Percentiles rank a stretch among this genome's conserved stretches.
Evolutionary conservation across 768 basidiomycete genomes (phyloP).

Genomic region (Russula ochroleuca): DNA sequence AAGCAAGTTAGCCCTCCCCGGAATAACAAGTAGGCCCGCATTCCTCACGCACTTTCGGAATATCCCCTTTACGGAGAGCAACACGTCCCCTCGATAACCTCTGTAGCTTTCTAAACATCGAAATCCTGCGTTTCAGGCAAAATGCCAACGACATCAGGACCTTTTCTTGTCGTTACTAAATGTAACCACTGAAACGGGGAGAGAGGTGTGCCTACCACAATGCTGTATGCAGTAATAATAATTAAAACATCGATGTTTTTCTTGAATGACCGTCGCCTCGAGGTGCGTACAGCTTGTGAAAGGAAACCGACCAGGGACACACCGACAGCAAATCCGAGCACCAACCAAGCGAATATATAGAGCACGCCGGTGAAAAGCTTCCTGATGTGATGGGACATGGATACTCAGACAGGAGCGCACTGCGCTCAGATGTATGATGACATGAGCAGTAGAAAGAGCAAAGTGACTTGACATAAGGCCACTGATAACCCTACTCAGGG

Average conservation of each 20-base stretch:
- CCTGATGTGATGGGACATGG: conserved; percentile 15
- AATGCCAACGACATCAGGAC: conserved; percentile 54
- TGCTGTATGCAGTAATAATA: conserved; percentile 64
- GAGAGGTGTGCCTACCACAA: conserved; percentile 49
- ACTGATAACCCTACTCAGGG: conserved; percentile 1
- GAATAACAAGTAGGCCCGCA: background rate
- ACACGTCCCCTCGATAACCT: conserved; percentile 60
- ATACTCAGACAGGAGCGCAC: background rate
- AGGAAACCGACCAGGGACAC: conserved; percentile 63
- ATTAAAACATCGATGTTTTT: conserved; percentile 65
- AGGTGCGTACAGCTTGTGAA: conserved; percentile 67
- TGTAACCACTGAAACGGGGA: background rate
- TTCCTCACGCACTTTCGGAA: conserved; percentile 49
- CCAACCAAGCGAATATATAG: conserved; percentile 38
- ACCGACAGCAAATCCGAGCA: conserved; percentile 42
- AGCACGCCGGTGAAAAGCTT: conserved; percentile 20
- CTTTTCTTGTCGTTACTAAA: conserved; percentile 31
- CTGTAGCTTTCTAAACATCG: conserved; percentile 59
- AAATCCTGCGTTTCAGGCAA: conserved; percentile 65
- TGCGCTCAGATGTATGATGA: background rate
- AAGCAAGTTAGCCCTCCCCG: background rate
- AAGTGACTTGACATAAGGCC: background rate
- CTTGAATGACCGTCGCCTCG: conserved; percentile 49
- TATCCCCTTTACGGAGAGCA: conserved; percentile 49
- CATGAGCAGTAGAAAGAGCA: background rate